These are phyloP conservation scores for Clarireedia sp. DNA, from an alignment of 2,329 filamentous ascomycete genomes.

Conservation along the genomic window DNA sequence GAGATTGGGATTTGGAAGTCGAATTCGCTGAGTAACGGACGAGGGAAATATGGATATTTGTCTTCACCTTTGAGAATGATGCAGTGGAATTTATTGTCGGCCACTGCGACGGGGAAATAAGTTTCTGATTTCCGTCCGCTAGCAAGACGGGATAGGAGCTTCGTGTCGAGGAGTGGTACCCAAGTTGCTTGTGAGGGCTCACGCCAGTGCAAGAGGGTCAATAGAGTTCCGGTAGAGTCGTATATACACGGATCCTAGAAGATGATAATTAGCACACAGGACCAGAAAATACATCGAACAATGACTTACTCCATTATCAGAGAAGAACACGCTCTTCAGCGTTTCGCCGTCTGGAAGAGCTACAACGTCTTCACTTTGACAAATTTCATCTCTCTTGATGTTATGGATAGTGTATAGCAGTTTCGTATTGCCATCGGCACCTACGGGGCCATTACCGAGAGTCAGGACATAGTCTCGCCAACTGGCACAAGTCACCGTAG, in stretches of 20 bases:
- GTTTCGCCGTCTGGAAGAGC: slow-evolving; percentile 68
- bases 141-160: slow-evolving; percentile 69
- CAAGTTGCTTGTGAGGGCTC: slow-evolving; percentile 76
- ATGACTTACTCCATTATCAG: slow-evolving; percentile 70
- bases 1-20: slow-evolving; percentile 79
- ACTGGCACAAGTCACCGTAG: slow-evolving; percentile 85
- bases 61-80: slow-evolving; percentile 97
- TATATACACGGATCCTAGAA: slow-evolving; percentile 86
- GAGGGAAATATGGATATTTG: slow-evolving; percentile 85
- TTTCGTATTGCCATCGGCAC: slow-evolving; percentile 66
- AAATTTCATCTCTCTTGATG: slow-evolving; percentile 86
- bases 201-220: slow-evolving; percentile 88
- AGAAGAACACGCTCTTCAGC: slow-evolving; percentile 82
- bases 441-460: slow-evolving; percentile 83
- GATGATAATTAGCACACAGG: slow-evolving; percentile 3
- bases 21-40: slow-evolving; percentile 85
- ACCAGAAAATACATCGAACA: background rate
- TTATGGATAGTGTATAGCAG: slow-evolving; percentile 92
- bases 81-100: slow-evolving; percentile 88
- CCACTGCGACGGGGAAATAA: slow-evolving; percentile 94
- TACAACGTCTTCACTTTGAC: slow-evolving; percentile 87
- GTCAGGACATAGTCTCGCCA: slow-evolving; percentile 97
- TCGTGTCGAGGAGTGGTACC: slow-evolving; percentile 90
- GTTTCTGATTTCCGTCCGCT: slow-evolving; percentile 78
- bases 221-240: slow-evolving; percentile 80